Base-by-base conservation (phyloP, 495 filamentous ascomycete species). In the Neurospora sp. region DNA sequence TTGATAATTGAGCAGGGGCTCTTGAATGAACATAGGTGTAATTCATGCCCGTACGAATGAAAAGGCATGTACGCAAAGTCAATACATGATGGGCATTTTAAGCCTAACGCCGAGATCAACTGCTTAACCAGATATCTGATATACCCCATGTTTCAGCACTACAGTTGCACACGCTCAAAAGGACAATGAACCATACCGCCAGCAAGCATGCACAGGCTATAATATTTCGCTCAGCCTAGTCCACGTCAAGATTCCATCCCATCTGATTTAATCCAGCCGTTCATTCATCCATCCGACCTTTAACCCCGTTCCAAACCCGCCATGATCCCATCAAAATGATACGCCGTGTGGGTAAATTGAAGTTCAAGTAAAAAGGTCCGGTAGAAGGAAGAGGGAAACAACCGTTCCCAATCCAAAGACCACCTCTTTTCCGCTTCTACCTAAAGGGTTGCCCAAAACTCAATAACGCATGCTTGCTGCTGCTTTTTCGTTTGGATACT, bases 401-500 rank as follows among this genome's bases (percentile, higher is more conserved):
- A 7, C 27, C 14, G 53, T 65, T 9, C 27, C 53, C 53, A 18
- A 65, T 65, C 27, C 53, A 18, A 65, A 5, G 14, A 16, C 27
- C 53, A 35, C 53, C 53, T 31, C 14, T 1, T 18, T 35, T 65
- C 53, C 53, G 27, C 53, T 18, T 65, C 31, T 8, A 16, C 1
- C 5, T 3, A 65, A 65, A 8, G 14, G 5, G 53, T 9, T 35
- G 22, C 53, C 53, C 53, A 65, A 65, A 65, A 65, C 31, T 65
- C 22, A 35, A 31, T 16, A 31, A 65, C 6, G 65, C 27, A 73
- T 73, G 72, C 68, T 73, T 73, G 68, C 72, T 73, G 35, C 41
- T 48, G 72, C 53, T 65, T 65, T 65, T 65, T 27, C 12, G 27
- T 65, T 35, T 65, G 53, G 53, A 70, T 73, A 70, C 69, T 77